These are phyloP conservation scores for Parastagonospora avenae DNA, from an alignment of 2,329 filamentous ascomycete species.

Conservation along the genomic window DNA sequence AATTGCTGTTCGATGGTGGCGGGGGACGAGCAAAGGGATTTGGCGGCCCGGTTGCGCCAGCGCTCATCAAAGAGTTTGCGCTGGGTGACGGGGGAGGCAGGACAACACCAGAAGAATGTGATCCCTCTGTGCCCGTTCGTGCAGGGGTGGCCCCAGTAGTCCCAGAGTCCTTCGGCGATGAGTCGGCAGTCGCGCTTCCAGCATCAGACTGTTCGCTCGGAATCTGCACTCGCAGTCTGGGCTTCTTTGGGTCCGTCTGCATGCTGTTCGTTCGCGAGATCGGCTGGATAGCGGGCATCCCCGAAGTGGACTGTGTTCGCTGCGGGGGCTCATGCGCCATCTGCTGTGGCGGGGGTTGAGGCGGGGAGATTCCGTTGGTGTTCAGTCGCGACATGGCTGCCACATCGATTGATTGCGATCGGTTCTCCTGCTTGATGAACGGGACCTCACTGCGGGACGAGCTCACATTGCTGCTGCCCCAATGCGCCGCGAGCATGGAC, in stretches of 20 bases:
- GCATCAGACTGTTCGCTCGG: constrained; percentile 87
- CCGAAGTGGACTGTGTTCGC: constrained; percentile 63
- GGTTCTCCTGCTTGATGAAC: constrained; percentile 52
- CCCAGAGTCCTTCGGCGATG: constrained; percentile 65
- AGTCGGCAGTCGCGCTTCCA: constrained; percentile 75
- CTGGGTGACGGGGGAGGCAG: constrained; percentile 93
- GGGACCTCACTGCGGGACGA: constrained; percentile 51
- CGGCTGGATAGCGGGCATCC: constrained; percentile 71
- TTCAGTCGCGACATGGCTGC: constrained; percentile 56
- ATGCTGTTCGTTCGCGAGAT: constrained; percentile 75
- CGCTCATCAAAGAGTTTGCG: constrained; percentile 81
- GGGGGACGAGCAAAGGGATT: constrained; percentile 93
- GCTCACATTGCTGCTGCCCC: constrained; percentile 58
- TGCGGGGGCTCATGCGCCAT: constrained; percentile 48
- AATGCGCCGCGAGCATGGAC: constrained; percentile 85
- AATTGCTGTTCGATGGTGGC: constrained; percentile 66
- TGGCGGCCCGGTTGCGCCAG: constrained; percentile 87
- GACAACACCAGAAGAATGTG: constrained; percentile 72
- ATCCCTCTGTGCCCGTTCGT: constrained; percentile 58
- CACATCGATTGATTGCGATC: constrained; percentile 70
- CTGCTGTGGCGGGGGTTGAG: constrained; percentile 53
- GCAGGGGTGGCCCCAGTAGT: constrained; percentile 65
- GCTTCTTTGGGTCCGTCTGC: constrained; percentile 71
- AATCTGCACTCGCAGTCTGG: constrained; percentile 90
- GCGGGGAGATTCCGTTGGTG: constrained; percentile 57